Conservation (phyloP, 2,329 filamentous ascomycete genomes). For the Arthroderma uncinatum region DNA sequence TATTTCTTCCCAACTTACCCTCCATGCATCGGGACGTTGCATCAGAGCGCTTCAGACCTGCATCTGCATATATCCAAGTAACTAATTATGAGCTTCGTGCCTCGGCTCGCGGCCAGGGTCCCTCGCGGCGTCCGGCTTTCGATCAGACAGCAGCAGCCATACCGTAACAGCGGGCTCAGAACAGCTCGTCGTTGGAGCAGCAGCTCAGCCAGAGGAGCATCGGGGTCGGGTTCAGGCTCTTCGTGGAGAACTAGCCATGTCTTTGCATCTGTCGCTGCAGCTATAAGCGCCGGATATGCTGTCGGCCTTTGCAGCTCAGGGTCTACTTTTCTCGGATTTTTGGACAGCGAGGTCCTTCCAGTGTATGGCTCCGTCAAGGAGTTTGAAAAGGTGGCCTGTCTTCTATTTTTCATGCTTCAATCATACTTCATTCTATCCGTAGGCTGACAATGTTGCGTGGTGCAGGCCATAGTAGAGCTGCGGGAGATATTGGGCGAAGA, state of each 20-base stretch:
- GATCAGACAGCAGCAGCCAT: conserved; percentile 1
- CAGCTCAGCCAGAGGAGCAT: background rate
- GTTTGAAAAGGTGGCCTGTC: conserved; percentile 28
- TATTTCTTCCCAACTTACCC: background rate
- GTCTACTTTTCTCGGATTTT: conserved; percentile 21
- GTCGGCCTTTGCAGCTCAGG: conserved; percentile 37
- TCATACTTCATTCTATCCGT: background rate
- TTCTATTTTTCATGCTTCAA: background rate
- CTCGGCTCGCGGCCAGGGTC: conserved; percentile 6
- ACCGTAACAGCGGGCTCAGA: background rate
- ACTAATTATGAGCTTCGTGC: conserved; percentile 19
- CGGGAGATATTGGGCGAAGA: conserved; percentile 45
- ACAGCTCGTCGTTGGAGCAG: conserved; percentile 12
- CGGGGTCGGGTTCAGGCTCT: background rate
- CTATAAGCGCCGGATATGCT: conserved; percentile 43
- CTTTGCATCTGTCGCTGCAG: conserved; percentile 39
- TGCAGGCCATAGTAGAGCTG: conserved; percentile 47
- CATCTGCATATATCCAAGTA: too few species aligned
- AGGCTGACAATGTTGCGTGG: background rate
- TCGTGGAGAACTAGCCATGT: conserved; percentile 10
- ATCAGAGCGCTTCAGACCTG: background rate
- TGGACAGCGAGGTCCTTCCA: conserved; percentile 16
- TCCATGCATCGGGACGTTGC: background rate
- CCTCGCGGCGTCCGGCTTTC: conserved; percentile 8
- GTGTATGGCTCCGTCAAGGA: conserved; percentile 31